Conservation (phyloP, 192 early-diverging fungal species). For the Coemansia sp. region DNA sequence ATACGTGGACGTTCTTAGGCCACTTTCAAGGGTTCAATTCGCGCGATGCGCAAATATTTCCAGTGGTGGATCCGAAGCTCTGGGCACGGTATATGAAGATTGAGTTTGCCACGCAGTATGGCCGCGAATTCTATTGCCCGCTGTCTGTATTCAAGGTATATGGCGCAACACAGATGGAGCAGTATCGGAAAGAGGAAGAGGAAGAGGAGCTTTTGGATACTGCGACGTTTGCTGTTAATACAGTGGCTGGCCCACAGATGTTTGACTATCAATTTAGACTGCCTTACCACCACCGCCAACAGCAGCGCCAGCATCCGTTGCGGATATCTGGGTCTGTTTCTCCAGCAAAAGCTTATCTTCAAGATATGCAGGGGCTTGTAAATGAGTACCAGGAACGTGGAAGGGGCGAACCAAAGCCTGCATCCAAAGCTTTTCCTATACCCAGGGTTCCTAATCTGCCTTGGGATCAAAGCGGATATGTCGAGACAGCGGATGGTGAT, state of each 20-base stretch:
- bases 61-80: constrained; percentile 66
- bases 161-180: constrained; percentile 92
- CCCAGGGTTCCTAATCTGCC: constrained; percentile 43
- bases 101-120: constrained; percentile 87
- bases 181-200: constrained; percentile 65
- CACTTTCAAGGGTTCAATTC: constrained; percentile 83
- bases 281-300: constrained; percentile 26
- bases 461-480: constrained; percentile 23
- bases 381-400: constrained; percentile 30
- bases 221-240: constrained; percentile 36
- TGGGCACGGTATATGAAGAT: constrained; percentile 87
- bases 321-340: constrained; percentile 29
- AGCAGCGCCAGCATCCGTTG: constrained; percentile 20
- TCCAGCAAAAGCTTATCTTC: constrained; percentile 41
- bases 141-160: constrained; percentile 82
- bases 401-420: constrained; percentile 10
- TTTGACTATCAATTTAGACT: constrained; percentile 28
- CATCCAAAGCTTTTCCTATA: constrained; percentile 16
- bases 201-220: constrained; percentile 44
- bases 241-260: constrained; percentile 22
- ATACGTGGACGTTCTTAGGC: constrained; percentile 79
- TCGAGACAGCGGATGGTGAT: constrained; percentile 8
- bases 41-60: constrained; percentile 86
- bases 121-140: constrained; percentile 92
- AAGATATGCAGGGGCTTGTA: constrained; percentile 44